A percentile compares a stretch with the other conserved stretches of the same genome.
Evolutionary conservation across 257 asterid species (phyloP).

Genomic region (Solanum neorickii): DNA sequence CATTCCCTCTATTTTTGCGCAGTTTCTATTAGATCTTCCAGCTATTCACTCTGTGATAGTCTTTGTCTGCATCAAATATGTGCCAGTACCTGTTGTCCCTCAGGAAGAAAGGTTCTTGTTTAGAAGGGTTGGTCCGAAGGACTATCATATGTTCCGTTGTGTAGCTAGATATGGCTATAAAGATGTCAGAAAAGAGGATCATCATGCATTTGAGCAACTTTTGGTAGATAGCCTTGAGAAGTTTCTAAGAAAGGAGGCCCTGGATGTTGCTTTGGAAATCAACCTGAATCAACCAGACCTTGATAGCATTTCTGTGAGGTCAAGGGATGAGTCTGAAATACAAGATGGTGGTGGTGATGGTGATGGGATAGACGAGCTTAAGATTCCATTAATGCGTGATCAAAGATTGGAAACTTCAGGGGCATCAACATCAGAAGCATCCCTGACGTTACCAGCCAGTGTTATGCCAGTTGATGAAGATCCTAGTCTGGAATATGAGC

Average conservation of each 20-base stretch:
- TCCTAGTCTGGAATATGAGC: constrained; percentile 74
- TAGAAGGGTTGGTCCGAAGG: constrained; percentile 77
- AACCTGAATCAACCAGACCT: constrained; percentile 17
- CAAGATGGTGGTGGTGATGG: constrained; percentile 25
- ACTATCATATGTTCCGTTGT: constrained; percentile 93
- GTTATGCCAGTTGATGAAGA: constrained; percentile 43
- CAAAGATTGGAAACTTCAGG: constrained; percentile 12
- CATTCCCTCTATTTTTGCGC: constrained; percentile 76
- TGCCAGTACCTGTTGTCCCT: constrained; percentile 83
- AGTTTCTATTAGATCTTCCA: constrained; percentile 71
- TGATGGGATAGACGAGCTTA: constrained; percentile 32
- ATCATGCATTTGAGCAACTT: constrained; percentile 75
- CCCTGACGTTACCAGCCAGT: constrained; percentile 34
- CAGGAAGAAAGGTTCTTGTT: constrained; percentile 83
- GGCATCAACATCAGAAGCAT: constrained; percentile 17
- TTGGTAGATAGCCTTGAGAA: constrained; percentile 70
- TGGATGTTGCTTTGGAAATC: constrained; percentile 59
- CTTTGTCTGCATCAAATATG: constrained; percentile 87
- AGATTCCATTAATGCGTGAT: constrained; percentile 45
- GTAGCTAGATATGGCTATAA: constrained; percentile 90
- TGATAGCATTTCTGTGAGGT: constrained; percentile 35
- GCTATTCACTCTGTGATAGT: constrained; percentile 80
- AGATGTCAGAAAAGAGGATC: constrained; percentile 84
- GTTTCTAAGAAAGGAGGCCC: constrained; percentile 75
- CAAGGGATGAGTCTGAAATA: constrained; percentile 22